Evolutionary conservation across 2,329 filamentous ascomycete genomes (phyloP).

Genomic region (Cercospora sp.): DNA sequence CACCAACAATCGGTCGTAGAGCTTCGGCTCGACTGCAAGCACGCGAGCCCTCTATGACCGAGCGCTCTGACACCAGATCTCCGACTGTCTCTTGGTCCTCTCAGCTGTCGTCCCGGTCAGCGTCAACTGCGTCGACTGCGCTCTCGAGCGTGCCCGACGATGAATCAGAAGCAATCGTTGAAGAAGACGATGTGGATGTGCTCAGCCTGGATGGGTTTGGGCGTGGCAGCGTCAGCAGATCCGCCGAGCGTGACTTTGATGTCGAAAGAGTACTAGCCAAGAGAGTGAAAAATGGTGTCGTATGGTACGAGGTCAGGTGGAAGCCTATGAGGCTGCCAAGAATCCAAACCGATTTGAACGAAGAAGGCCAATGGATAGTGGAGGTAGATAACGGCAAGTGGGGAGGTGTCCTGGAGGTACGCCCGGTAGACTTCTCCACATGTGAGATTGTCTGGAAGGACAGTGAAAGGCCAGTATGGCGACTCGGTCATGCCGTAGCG

Average conservation of each 20-base stretch:
- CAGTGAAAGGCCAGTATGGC: too few relatives aligned
- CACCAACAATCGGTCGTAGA: not conserved
- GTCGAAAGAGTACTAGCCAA: not conserved
- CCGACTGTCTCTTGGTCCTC: not conserved
- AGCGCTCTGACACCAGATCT: not conserved
- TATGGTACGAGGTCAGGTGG: not conserved
- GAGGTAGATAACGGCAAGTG: too few relatives aligned
- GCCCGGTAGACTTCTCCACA: too few relatives aligned
- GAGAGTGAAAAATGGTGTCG: not conserved
- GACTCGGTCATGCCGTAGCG: too few relatives aligned
- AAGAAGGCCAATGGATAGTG: too few relatives aligned
- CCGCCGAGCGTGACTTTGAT: constrained; percentile 2
- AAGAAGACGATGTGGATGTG: not conserved
- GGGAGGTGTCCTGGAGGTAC: too few relatives aligned
- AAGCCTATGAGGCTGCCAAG: too few relatives aligned
- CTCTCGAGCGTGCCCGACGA: not conserved
- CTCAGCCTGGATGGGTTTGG: not conserved
- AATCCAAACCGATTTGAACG: too few relatives aligned
- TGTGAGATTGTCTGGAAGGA: too few relatives aligned
- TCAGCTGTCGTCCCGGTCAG: not conserved
- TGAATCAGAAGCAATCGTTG: not conserved
- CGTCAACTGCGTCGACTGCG: not conserved
- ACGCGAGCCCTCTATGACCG: not conserved
- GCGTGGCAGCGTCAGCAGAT: not conserved
- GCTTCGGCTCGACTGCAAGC: not conserved